Base-by-base conservation (phyloP, 2,329 filamentous ascomycete species). In the Trichoderma afroharzianum region DNA sequence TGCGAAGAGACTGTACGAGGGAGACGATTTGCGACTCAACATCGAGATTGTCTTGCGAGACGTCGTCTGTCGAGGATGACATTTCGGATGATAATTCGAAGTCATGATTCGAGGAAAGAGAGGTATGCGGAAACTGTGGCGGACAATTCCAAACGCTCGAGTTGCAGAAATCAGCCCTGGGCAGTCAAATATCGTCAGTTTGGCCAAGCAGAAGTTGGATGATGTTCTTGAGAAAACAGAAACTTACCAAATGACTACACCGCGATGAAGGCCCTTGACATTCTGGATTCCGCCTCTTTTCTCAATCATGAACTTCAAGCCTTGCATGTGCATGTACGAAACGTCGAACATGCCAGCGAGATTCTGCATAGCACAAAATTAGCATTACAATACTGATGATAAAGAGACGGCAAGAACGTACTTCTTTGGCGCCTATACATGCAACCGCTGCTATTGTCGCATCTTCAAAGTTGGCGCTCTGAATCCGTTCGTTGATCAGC, bases 121-220 rank as follows among this genome's bases (percentile, higher is more conserved):
- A 24, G 9, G 7, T 32, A 8, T 63, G 62, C 26, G 68, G 61
- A 32, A 70, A 70, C 3, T 64, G 58, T 1, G 68, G 68, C 24
- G 47, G 11, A 15, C 43, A 70, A 26, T 66, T 70, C 43, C 50
- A 66, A 12, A 66, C 61, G 18, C 32, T 70, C 18, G 68, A 70
- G 9, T 70, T 55, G 47, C 61, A 70, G 50, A 70, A 70, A 28
- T 70, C 68, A 14, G 68, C 58, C 68, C 68, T 70, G 18, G 6
- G 6, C 4, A 53, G 9, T 5, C 5, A 53, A 36, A n/a, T 18
- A 36, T 39, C 9, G 63, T 67, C 32, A 67, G 63, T 30, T 21
- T 33, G 5, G 4, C 24, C 24, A 5, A 50, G 6, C 1, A 15
- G 18, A 32, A 11, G 4, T 3, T 33, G 3, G 9, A n/a, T 1